Percentiles rank a stretch among this genome's conserved stretches.
phyloP scores from a whole-genome alignment of 176 grass and related monocot genomes.

The Ensete ventricosum region DNA sequence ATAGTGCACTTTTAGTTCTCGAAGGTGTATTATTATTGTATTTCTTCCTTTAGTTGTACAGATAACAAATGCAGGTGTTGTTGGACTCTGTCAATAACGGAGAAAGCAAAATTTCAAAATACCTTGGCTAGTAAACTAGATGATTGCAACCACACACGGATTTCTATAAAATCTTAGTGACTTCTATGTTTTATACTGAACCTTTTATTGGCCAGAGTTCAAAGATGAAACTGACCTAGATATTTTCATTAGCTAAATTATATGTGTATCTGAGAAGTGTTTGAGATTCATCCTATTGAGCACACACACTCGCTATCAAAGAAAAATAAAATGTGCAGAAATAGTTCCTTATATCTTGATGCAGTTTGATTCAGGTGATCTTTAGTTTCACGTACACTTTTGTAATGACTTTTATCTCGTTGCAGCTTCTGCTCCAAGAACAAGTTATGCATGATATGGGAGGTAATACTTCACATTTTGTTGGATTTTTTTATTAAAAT shows the following conservation, averaged over 20 bases:
- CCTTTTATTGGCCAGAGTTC: background rate
- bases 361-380: too few species aligned
- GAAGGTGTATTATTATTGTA: background rate
- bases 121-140: background rate
- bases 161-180: background rate
- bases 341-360: too few species aligned
- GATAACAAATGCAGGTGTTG: too few species aligned
- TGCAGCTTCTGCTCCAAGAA: background rate
- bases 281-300: too few species aligned
- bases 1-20: background rate
- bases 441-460: background rate
- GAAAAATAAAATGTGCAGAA: too few species aligned
- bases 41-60: too few species aligned
- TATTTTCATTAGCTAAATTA: too few species aligned
- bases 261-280: too few species aligned
- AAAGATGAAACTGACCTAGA: background rate
- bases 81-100: too few species aligned
- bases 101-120: too few species aligned
- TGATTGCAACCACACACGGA: background rate
- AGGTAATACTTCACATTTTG: background rate
- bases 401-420: background rate
- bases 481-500: background rate
- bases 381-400: too few species aligned
- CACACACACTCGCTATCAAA: too few species aligned
- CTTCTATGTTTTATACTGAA: background rate